Conservation (phyloP, 78 protist species). For the Dictyostelium purpureum region DNA sequence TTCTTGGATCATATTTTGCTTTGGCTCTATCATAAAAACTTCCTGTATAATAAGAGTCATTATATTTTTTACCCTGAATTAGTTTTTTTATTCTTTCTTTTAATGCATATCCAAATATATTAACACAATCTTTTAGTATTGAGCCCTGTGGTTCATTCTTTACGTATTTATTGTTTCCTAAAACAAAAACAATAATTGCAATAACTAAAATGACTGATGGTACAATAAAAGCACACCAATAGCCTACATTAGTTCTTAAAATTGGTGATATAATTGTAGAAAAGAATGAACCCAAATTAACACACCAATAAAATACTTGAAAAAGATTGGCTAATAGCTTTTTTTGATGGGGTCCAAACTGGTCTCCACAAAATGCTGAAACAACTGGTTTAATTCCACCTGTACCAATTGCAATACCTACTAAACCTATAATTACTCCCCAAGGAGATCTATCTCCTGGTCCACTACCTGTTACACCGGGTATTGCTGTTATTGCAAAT, state of each 20-base stretch:
- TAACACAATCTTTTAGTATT: background rate
- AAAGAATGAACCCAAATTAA: conserved; percentile 84
- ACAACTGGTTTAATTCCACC: conserved; percentile 88
- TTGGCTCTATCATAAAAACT: conserved; percentile 60
- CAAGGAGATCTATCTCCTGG: conserved; percentile 62
- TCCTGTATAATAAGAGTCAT: conserved; percentile 3
- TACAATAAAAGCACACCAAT: conserved; percentile 83
- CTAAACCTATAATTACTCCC: conserved; percentile 61
- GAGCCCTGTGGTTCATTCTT: conserved; percentile 22
- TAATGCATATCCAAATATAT: conserved; percentile 17
- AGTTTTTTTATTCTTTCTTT: conserved; percentile 16
- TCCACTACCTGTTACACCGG: conserved; percentile 74
- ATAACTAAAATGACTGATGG: conserved; percentile 79
- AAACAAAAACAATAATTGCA: conserved; percentile 37
- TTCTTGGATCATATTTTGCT: background rate
- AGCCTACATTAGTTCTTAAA: conserved; percentile 54
- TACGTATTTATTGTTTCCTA: conserved; percentile 64
- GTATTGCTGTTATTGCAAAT: conserved; percentile 69
- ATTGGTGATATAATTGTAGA: conserved; percentile 85
- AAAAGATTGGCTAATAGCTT: conserved; percentile 55
- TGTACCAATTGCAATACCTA: conserved; percentile 84
- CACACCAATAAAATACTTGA: conserved; percentile 80
- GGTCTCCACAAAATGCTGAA: conserved; percentile 88
- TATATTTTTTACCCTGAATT: background rate
- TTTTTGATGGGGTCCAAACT: conserved; percentile 57